Conservation (phyloP, 352 stramenopile genomes). For the Phytophthora parvispora region DNA sequence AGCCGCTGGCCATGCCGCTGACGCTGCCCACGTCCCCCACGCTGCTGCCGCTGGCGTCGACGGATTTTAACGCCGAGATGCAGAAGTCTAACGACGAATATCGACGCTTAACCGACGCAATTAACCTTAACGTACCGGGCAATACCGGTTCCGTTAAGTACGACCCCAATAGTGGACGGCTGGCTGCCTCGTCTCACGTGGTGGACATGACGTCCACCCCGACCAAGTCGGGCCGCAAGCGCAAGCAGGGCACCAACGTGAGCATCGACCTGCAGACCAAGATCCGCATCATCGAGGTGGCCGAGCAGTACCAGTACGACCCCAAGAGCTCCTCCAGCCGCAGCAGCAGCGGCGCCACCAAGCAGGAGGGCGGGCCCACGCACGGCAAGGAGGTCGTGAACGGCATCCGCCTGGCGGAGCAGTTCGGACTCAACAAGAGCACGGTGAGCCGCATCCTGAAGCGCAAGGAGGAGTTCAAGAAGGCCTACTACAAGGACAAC, state of each 20-base stretch:
- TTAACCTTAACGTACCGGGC: constrained; percentile 29
- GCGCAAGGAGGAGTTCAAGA: constrained; percentile 90
- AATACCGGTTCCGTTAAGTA: constrained; percentile 15
- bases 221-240: constrained; percentile 54
- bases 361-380: constrained; percentile 30
- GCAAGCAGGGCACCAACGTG: constrained; percentile 67
- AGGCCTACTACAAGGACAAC: constrained; percentile 90
- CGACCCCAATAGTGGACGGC: constrained; percentile 1
- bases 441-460: constrained; percentile 89
- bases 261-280: constrained; percentile 89
- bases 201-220: constrained; percentile 5
- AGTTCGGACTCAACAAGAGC: constrained; percentile 88
- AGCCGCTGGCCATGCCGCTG: constrained; percentile 36
- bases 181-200: constrained; percentile 14
- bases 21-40: constrained; percentile 57
- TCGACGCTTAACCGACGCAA: constrained; percentile 48
- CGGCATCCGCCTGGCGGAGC: constrained; percentile 74
- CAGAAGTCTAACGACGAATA: constrained; percentile 60
- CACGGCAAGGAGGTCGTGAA: constrained; percentile 68
- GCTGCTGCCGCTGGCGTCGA: constrained; percentile 53
- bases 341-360: no score
- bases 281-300: constrained; percentile 86
- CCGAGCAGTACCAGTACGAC: constrained; percentile 87
- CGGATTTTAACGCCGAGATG: constrained; percentile 58
- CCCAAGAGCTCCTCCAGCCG: constrained; percentile 55